Conservation (phyloP, 2,329 filamentous ascomycete genomes). For the Talaromyces sp. region DNA sequence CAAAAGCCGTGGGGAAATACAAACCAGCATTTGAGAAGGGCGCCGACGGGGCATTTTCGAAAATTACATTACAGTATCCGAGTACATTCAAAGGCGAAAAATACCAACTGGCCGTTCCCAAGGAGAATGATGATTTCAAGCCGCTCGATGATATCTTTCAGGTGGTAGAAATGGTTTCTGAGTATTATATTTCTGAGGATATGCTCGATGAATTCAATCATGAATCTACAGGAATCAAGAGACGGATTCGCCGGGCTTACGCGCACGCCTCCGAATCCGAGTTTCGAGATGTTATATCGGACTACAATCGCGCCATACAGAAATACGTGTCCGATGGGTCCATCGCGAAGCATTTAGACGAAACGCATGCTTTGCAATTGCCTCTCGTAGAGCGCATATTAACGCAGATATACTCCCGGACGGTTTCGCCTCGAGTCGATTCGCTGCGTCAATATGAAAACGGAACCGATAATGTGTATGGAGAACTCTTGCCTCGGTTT, state of each 20-base stretch:
- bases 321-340: slow-evolving; percentile 63
- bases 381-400: slow-evolving; percentile 75
- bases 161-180: slow-evolving; percentile 63
- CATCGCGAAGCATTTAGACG: slow-evolving; percentile 66
- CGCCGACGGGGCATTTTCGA: slow-evolving; percentile 32
- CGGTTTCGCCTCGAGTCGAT: slow-evolving; percentile 83
- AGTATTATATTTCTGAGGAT: slow-evolving; percentile 70
- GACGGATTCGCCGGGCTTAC: slow-evolving; percentile 69
- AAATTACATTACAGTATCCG: slow-evolving; percentile 76
- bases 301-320: slow-evolving; percentile 70
- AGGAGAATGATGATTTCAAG: slow-evolving; percentile 69
- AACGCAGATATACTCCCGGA: slow-evolving; percentile 83
- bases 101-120: slow-evolving; percentile 71
- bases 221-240: slow-evolving; percentile 67
- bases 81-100: slow-evolving; percentile 65
- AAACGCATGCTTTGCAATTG: slow-evolving; percentile 63
- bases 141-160: slow-evolving; percentile 63
- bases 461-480: slow-evolving; percentile 90
- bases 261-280: slow-evolving; percentile 62
- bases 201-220: slow-evolving; percentile 65
- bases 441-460: slow-evolving; percentile 79
- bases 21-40: slow-evolving; percentile 47
- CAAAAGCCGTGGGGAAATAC: slow-evolving; percentile 45
- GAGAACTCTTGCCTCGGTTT: slow-evolving; percentile 82
- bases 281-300: slow-evolving; percentile 66